These are phyloP conservation scores for Pichia inconspicua DNA, from an alignment of 1,139 yeast species.

Conservation along the genomic window DNA sequence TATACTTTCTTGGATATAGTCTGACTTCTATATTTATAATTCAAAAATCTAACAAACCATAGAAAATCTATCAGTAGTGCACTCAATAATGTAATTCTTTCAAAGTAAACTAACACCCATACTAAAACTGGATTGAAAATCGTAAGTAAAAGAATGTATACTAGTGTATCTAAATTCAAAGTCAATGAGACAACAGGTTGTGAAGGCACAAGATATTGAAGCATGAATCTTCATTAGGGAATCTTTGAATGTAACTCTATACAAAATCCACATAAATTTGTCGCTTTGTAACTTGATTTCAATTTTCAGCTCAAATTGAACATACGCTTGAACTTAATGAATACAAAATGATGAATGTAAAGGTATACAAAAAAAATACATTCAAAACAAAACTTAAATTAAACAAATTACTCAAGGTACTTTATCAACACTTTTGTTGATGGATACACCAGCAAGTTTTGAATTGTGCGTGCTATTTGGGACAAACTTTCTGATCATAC, in stretches of 20 bases:
- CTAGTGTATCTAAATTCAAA: conserved; percentile 18
- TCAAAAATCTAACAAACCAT: conserved; percentile 19
- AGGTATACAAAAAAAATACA: not conserved
- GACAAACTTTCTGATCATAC: conserved; percentile 73
- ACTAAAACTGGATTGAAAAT: conserved; percentile 19
- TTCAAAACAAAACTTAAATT: not conserved
- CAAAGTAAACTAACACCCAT: conserved; percentile 9
- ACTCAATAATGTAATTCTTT: not conserved
- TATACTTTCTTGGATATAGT: conserved; percentile 9
- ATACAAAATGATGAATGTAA: too few relatives aligned
- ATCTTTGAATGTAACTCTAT: too few relatives aligned
- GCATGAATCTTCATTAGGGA: not conserved
- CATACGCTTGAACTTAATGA: too few relatives aligned
- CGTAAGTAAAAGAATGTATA: conserved; percentile 15
- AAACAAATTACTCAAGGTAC: conserved; percentile 6
- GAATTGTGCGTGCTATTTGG: conserved; percentile 68
- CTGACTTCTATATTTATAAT: conserved; percentile 2
- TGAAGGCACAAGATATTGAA: conserved; percentile 12
- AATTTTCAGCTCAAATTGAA: too few relatives aligned
- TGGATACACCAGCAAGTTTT: conserved; percentile 57
- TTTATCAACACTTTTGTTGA: conserved; percentile 29
- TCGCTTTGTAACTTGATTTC: too few relatives aligned
- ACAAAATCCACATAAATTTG: too few relatives aligned
- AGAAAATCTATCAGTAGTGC: conserved; percentile 9
- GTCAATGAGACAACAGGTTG: conserved; percentile 13